These are phyloP conservation scores for Tetrahymena borealis DNA, from an alignment of 73 alveolate species.

Conservation along the genomic window DNA sequence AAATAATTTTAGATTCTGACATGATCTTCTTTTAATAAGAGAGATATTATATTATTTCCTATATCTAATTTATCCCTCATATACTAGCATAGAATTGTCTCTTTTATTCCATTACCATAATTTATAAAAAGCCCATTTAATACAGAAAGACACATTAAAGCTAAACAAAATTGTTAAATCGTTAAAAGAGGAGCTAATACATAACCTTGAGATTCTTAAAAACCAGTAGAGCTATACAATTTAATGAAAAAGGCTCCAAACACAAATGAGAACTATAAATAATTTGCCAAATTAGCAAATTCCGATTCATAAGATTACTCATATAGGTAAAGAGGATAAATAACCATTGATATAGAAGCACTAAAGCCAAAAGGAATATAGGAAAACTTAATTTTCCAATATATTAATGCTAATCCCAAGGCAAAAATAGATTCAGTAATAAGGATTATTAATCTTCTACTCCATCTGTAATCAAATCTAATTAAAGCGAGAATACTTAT, in stretches of 20 bases:
- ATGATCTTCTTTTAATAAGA: too few species aligned
- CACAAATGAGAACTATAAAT: background rate
- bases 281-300: background rate
- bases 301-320: background rate
- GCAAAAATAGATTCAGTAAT: background rate
- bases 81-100: too few species aligned
- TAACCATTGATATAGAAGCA: background rate
- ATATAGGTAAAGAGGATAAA: background rate
- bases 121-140: too few species aligned
- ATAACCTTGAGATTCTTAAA: too few species aligned
- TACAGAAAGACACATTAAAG: too few species aligned
- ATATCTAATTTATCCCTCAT: too few species aligned
- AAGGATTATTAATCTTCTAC: background rate
- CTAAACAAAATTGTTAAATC: too few species aligned
- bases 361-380: background rate
- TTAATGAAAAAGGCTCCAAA: background rate
- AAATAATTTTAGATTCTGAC: too few species aligned
- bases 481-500: background rate
- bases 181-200: too few species aligned
- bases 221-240: too few species aligned
- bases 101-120: too few species aligned
- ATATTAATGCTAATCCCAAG: background rate
- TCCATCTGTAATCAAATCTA: background rate
- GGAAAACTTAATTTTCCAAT: background rate
- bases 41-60: too few species aligned